A percentile compares a stretch with the other conserved stretches of the same genome.
phyloP scores from a whole-genome alignment of 805 yeast genomes.

The Gaillardinia entomophila region DNA sequence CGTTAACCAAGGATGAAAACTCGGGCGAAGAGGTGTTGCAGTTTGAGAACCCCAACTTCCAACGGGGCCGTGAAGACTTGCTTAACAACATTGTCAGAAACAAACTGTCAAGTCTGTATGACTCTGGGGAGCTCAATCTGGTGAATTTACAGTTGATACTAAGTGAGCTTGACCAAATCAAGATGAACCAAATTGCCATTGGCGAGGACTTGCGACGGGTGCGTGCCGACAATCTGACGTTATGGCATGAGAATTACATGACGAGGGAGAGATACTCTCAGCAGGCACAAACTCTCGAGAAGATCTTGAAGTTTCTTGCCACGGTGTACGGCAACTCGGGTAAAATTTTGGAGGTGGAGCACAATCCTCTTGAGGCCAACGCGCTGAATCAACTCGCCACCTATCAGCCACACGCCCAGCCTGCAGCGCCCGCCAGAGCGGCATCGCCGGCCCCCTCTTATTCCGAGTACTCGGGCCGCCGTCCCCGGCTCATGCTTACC shows the following conservation, averaged over 20 bases:
- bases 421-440: constrained; percentile 1
- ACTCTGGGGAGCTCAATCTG: constrained; percentile 16
- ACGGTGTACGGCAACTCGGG: constrained; percentile 67
- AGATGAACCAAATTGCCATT: constrained; percentile 71
- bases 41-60: constrained; percentile 78
- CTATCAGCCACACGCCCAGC: constrained; percentile 5
- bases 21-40: constrained; percentile 79
- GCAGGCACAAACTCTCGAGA: constrained; percentile 84
- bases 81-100: constrained; percentile 83
- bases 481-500: constrained; percentile 37
- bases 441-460: constrained; percentile 3
- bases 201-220: constrained; percentile 81
- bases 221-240: constrained; percentile 77
- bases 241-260: constrained; percentile 85
- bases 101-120: constrained; percentile 27
- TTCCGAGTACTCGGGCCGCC: constrained; percentile 12
- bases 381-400: constrained; percentile 15
- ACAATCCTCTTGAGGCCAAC: constrained; percentile 8
- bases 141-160: constrained; percentile 51
- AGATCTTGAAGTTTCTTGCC: constrained; percentile 81
- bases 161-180: constrained; percentile 69
- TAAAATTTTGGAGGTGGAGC: constrained; percentile 35
- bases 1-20: constrained; percentile 39
- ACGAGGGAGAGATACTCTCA: constrained; percentile 80
- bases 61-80: constrained; percentile 73